Evolutionary conservation across 306 rosid genomes (phyloP).

Genomic region (Argentina anserina): DNA sequence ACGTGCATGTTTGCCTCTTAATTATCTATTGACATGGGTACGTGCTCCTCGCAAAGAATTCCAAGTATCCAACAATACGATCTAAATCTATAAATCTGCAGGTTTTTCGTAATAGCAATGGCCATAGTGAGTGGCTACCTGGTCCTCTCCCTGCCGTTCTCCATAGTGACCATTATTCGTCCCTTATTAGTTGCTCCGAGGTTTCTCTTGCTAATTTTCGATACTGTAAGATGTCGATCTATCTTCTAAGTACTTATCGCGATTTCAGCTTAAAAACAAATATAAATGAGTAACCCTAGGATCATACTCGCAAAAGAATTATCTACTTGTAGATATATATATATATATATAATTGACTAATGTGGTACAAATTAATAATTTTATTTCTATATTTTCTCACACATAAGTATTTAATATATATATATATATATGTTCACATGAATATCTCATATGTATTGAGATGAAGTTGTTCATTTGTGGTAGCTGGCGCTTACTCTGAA

Average conservation of each 20-base stretch:
- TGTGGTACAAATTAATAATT: background rate
- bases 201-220: constrained; percentile 47
- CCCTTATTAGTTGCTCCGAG: constrained; percentile 52
- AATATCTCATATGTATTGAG: background rate
- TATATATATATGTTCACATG: too few species aligned
- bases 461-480: background rate
- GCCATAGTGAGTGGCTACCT: constrained; percentile 58
- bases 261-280: background rate
- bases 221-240: constrained; percentile 33
- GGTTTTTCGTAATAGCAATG: constrained; percentile 69
- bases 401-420: too few species aligned
- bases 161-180: constrained; percentile 49
- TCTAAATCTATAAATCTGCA: constrained; percentile 16
- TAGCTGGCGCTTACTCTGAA: constrained; percentile 52
- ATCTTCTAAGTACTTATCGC: too few species aligned
- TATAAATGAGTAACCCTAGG: background rate
- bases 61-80: background rate
- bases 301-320: background rate
- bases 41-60: background rate
- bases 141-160: constrained; percentile 61
- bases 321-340: too few species aligned
- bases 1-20: constrained; percentile 11
- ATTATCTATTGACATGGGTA: background rate
- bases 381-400: too few species aligned
- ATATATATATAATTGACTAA: too few species aligned